phyloP scores from a whole-genome alignment of 2,329 filamentous ascomycete species.

The Chrysoporthe puriensis region DNA sequence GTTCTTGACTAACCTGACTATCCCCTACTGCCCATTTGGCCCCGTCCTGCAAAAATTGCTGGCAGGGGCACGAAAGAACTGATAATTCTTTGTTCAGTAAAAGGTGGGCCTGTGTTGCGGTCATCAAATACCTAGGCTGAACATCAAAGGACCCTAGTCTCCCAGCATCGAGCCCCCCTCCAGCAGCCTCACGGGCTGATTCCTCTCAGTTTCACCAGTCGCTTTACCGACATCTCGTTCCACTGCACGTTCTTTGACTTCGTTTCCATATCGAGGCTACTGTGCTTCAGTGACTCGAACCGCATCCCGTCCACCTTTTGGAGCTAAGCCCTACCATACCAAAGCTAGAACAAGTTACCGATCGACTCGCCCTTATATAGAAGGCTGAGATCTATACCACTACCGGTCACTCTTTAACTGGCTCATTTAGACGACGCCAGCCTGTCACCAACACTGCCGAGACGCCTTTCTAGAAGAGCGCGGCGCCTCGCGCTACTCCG shows the following conservation, averaged over 20 bases:
- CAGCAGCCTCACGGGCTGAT: background rate
- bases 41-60: background rate
- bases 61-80: background rate
- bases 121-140: background rate
- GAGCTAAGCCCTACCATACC: background rate
- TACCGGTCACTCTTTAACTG: background rate
- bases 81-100: background rate
- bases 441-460: background rate
- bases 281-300: background rate
- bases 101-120: background rate
- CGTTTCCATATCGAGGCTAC: background rate
- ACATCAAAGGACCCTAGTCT: constrained; percentile 1
- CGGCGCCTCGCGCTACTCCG: constrained; percentile 1
- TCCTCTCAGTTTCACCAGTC: background rate
- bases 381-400: background rate
- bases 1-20: background rate
- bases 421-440: background rate
- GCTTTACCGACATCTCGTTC: background rate
- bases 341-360: background rate
- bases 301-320: background rate
- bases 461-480: background rate
- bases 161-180: background rate
- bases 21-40: background rate
- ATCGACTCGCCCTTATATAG: background rate
- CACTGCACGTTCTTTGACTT: background rate